Evolutionary conservation across 768 basidiomycete species (phyloP).

Genomic region (Leccinum arenicola): DNA sequence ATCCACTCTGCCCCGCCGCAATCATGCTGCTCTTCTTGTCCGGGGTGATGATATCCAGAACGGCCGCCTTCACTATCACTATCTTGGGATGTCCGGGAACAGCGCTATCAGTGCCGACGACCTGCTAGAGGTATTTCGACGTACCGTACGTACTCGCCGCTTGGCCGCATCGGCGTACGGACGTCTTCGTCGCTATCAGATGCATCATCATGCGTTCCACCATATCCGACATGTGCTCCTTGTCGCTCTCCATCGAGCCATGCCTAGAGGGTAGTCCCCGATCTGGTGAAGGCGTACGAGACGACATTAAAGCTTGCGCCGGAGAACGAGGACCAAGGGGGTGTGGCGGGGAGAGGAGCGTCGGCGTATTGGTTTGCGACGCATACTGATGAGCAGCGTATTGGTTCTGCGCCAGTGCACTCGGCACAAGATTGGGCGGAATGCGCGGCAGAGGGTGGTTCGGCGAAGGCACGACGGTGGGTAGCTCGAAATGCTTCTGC

Average conservation of each 20-base stretch:
- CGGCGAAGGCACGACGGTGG: conserved; percentile 29
- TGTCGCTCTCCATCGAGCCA: conserved; percentile 24
- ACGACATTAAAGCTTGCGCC: conserved; percentile 41
- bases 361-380: conserved; percentile 28
- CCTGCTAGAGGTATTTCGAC: neutral
- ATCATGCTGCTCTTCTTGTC: no score
- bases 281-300: conserved; percentile 73
- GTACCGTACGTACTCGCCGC: conserved; percentile 56
- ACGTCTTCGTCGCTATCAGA: conserved; percentile 30
- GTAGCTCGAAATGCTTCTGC: conserved; percentile 32
- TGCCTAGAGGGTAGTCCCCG: conserved; percentile 27
- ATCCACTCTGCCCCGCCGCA: no score
- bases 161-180: conserved; percentile 59
- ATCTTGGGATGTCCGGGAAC: no score
- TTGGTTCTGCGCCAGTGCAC: conserved; percentile 13
- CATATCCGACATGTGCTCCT: conserved; percentile 23
- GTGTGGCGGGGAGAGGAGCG: conserved; percentile 61
- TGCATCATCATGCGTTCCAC: conserved; percentile 27
- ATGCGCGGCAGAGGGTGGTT: conserved; percentile 40
- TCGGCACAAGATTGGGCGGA: conserved; percentile 28
- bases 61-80: no score
- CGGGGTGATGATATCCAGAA: no score
- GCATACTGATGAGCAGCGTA: conserved; percentile 18
- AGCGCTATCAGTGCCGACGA: neutral
- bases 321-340: conserved; percentile 74